Evolutionary conservation across 2,329 filamentous ascomycete genomes (phyloP).

Genomic region (Exophiala alcalophila): DNA sequence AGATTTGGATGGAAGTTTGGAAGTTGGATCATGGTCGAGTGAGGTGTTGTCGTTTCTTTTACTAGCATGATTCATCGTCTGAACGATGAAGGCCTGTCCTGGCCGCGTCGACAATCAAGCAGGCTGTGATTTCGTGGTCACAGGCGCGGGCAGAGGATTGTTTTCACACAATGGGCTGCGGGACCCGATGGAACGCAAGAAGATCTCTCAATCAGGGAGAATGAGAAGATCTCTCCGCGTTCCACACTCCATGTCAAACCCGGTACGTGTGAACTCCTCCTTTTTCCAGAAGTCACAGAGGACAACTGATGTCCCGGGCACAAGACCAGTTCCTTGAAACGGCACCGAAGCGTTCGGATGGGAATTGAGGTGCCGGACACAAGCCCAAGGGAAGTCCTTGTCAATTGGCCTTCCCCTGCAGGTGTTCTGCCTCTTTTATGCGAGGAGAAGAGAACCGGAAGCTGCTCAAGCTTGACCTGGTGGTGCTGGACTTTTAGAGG

Average conservation of each 20-base stretch:
- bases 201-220: slow-evolving; percentile 44
- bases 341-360: slow-evolving; percentile 22
- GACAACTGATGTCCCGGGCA: slow-evolving; percentile 17
- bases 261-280: slow-evolving; percentile 14
- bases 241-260: slow-evolving; percentile 45
- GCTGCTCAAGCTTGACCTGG: background rate
- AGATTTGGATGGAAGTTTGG: slow-evolving; percentile 36
- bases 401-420: slow-evolving; percentile 4
- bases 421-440: slow-evolving; percentile 1
- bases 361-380: slow-evolving; percentile 13
- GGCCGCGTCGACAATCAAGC: too few relatives aligned
- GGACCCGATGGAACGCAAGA: slow-evolving; percentile 53
- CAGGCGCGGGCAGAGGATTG: slow-evolving; percentile 6
- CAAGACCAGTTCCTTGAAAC: slow-evolving; percentile 23
- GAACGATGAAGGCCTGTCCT: slow-evolving; percentile 12
- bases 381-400: slow-evolving; percentile 5
- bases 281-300: slow-evolving; percentile 9
- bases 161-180: slow-evolving; percentile 37
- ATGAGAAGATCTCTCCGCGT: slow-evolving; percentile 50
- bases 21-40: slow-evolving; percentile 42
- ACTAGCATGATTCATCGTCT: slow-evolving; percentile 30
- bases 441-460: background rate
- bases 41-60: slow-evolving; percentile 24
- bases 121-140: slow-evolving; percentile 5
- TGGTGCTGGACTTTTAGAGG: slow-evolving; percentile 1